Base-by-base conservation (phyloP, 1,284 basidiomycete genomes). In the Ustilago trichophora region DNA sequence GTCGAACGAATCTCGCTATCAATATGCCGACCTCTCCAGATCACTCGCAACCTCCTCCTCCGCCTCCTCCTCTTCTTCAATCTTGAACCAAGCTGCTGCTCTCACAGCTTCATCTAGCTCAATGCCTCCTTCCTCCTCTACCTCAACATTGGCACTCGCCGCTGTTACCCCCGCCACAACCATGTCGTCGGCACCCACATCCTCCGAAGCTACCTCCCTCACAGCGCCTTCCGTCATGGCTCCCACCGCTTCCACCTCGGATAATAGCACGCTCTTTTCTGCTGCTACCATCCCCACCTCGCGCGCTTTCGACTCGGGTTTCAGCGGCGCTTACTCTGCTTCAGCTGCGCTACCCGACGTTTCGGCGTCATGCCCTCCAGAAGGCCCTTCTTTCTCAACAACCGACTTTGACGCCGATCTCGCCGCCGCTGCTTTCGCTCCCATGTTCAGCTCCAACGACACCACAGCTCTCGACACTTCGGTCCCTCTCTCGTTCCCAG, bases 401-500 rank as follows among this genome's bases (percentile, higher is more conserved):
- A 40, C 47, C n/a, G 48, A 56, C 31, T 62, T 67, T 36, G 66
- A 62, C 29, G 47, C 51, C 25, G 53, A 65, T 49, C 64, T 72
- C 15, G 50, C 65, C 13, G 47, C 59, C 13, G 50, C 60, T 22
- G 48, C 59, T 7, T 53, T 62, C 18, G 46, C 36, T 3, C 58
- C 51, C 29, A 38, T 49, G 22, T 62, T 55, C 25, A 27, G 25
- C 32, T 45, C 48, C 4, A 34, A 12, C 26, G 60, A 48, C 18
- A 40, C 45, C n/a, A 41, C 26, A 25, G 19, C 13, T 15, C 15
- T 56, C 29, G 51, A 48, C 8, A 19, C 49, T 2, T 44, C 50
- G 12, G 57, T 58, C 27, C 66, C 68, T 16, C 72, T 77, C 26
- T 63, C 66, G 11, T 80, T 80, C 32, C 78, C 78, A 4, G 72